Evolutionary conservation across 2,329 filamentous ascomycete species (phyloP).

Genomic region (Aspergillus sp.): DNA sequence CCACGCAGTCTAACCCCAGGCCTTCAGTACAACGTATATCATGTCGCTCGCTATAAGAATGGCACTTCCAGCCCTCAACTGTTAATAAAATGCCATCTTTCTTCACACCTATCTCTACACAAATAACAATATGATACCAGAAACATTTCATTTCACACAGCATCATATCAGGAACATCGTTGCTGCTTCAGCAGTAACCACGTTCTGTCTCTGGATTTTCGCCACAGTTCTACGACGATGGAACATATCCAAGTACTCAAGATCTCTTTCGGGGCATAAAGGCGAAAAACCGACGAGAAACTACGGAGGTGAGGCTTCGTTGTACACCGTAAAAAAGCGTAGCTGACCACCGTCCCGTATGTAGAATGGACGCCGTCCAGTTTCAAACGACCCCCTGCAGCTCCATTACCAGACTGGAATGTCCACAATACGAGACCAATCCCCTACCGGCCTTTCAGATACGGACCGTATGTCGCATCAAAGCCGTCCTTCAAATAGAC

Average conservation of each 20-base stretch:
- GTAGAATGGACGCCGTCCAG: constrained; percentile 57
- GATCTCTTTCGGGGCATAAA: constrained; percentile 29
- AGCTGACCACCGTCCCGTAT: background rate
- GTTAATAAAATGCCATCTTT: background rate
- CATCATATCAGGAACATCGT: constrained; percentile 23
- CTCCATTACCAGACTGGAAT: constrained; percentile 68
- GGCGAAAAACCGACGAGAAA: constrained; percentile 39
- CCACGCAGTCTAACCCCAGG: background rate
- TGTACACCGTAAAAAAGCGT: background rate
- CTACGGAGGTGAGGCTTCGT: constrained; percentile 46
- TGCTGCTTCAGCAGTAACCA: constrained; percentile 33
- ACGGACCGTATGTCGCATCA: constrained; percentile 58
- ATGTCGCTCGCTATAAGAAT: background rate
- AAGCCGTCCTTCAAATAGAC: background rate
- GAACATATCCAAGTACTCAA: constrained; percentile 21
- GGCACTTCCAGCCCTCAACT: background rate
- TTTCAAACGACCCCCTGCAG: constrained; percentile 61
- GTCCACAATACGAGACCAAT: constrained; percentile 68
- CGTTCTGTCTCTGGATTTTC: constrained; percentile 32
- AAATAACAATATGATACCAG: constrained; percentile 8
- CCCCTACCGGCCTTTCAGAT: constrained; percentile 75
- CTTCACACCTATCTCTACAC: background rate
- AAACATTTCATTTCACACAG: constrained; percentile 3
- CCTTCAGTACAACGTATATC: background rate
- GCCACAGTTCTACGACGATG: constrained; percentile 26